A percentile compares a stretch with the other conserved stretches of the same genome.
Evolutionary conservation across 345 rosid genomes (phyloP).

Genomic region (Syzygium jambos): DNA sequence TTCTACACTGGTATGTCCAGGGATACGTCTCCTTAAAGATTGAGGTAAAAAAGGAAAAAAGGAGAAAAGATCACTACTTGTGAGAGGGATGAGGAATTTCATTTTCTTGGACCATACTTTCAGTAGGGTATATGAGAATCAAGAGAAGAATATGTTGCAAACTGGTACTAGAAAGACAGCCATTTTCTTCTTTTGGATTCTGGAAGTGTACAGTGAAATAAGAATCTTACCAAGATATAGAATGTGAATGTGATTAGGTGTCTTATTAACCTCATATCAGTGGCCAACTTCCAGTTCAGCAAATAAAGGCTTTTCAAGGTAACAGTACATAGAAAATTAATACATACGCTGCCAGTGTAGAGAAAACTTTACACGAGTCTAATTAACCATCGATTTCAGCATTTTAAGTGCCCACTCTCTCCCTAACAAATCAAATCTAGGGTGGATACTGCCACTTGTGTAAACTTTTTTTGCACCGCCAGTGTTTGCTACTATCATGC

Average conservation of each 20-base stretch:
- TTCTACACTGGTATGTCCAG: neutral
- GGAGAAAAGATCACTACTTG: neutral
- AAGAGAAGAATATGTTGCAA: neutral
- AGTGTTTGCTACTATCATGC: neutral
- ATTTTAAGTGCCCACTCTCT: neutral
- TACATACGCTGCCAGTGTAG: neutral
- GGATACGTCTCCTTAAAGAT: neutral
- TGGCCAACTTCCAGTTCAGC: neutral
- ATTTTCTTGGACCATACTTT: neutral
- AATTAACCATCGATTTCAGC: neutral
- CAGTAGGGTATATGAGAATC: neutral
- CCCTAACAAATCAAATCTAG: neutral
- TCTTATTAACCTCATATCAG: neutral
- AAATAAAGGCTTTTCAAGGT: neutral
- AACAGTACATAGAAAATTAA: neutral
- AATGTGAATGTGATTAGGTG: neutral
- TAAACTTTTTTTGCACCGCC: neutral
- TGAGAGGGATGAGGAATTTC: neutral
- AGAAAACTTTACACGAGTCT: neutral
- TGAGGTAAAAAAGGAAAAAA: neutral
- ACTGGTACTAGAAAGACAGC: neutral
- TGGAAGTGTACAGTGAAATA: neutral
- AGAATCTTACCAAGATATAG: neutral
- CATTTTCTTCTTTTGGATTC: neutral
- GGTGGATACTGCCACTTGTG: neutral